A percentile compares a stretch with the other conserved stretches of the same genome.
These are phyloP conservation scores for Mrakia gelida DNA, from an alignment of 768 basidiomycete genomes.

Conservation along the genomic window DNA sequence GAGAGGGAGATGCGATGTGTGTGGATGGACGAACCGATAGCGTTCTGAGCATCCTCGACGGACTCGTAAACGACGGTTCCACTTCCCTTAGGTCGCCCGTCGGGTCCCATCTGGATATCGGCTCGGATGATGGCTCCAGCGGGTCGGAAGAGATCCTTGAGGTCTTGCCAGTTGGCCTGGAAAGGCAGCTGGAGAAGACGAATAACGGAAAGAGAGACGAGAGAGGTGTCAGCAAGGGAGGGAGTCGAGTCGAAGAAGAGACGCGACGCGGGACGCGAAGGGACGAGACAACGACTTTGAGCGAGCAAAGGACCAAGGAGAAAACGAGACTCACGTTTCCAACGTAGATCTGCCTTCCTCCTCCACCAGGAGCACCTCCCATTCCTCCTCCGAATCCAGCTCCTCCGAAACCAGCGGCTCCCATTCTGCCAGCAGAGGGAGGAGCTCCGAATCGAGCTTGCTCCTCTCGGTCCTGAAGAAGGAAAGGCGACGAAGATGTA, in stretches of 20 bases:
- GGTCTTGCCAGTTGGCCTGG: constrained; percentile 74
- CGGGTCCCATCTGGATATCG: constrained; percentile 71
- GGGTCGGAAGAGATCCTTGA: constrained; percentile 90
- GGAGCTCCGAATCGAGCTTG: constrained; percentile 93
- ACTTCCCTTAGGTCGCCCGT: constrained; percentile 85
- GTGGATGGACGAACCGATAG: constrained; percentile 65
- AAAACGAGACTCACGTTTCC: constrained; percentile 31
- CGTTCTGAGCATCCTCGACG: constrained; percentile 77
- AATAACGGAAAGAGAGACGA: neutral
- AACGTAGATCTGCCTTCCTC: constrained; percentile 28
- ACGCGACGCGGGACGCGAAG: neutral
- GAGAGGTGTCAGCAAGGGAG: neutral
- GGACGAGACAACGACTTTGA: neutral
- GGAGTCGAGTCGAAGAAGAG: too few species aligned
- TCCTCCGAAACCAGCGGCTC: constrained; percentile 46
- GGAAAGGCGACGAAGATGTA: neutral
- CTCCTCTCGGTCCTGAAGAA: constrained; percentile 81
- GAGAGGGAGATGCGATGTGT: neutral
- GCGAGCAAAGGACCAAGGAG: neutral
- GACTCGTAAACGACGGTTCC: constrained; percentile 85
- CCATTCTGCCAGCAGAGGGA: constrained; percentile 92
- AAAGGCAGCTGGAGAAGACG: constrained; percentile 40
- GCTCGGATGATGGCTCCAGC: constrained; percentile 87
- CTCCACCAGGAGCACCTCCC: constrained; percentile 19
- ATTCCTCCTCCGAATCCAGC: constrained; percentile 27